A percentile compares a stretch with the other conserved stretches of the same genome.
These are phyloP conservation scores for Boletellus sp. DNA, from an alignment of 1,284 basidiomycete genomes.

Conservation along the genomic window DNA sequence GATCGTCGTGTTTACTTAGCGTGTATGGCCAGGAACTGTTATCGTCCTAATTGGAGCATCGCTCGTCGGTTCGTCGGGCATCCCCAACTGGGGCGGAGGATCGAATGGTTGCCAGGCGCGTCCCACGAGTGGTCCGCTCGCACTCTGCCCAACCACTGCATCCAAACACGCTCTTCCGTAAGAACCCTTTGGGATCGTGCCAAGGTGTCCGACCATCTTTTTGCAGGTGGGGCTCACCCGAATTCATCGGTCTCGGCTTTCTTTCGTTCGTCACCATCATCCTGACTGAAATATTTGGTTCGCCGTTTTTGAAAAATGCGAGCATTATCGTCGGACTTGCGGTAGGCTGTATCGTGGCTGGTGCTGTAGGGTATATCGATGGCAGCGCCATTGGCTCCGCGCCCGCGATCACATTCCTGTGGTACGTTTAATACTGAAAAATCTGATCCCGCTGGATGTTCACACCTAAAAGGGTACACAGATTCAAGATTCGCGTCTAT, in stretches of 20 bases:
- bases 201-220: neutral
- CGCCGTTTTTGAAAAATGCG: slow-evolving; percentile 78
- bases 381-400: slow-evolving; percentile 58
- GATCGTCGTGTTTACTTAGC: neutral
- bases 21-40: slow-evolving; percentile 50
- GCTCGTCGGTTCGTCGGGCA: slow-evolving; percentile 70
- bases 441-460: neutral
- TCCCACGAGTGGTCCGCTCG: slow-evolving; percentile 62
- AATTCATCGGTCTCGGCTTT: slow-evolving; percentile 86
- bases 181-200: slow-evolving; percentile 6
- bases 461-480: slow-evolving; percentile 54
- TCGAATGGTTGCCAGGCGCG: slow-evolving; percentile 62
- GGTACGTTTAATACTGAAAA: slow-evolving; percentile 34
- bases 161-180: slow-evolving; percentile 54
- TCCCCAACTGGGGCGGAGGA: slow-evolving; percentile 82
- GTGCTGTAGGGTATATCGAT: slow-evolving; percentile 71
- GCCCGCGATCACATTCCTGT: slow-evolving; percentile 77
- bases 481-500: slow-evolving; percentile 77
- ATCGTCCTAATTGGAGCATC: slow-evolving; percentile 76
- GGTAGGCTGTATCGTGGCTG: slow-evolving; percentile 77
- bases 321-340: slow-evolving; percentile 72
- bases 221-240: slow-evolving; percentile 70
- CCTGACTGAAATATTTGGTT: slow-evolving; percentile 74
- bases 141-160: slow-evolving; percentile 63
- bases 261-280: slow-evolving; percentile 77